Conservation (phyloP, 1,284 basidiomycete species). For the Puccinia triticina region DNA sequence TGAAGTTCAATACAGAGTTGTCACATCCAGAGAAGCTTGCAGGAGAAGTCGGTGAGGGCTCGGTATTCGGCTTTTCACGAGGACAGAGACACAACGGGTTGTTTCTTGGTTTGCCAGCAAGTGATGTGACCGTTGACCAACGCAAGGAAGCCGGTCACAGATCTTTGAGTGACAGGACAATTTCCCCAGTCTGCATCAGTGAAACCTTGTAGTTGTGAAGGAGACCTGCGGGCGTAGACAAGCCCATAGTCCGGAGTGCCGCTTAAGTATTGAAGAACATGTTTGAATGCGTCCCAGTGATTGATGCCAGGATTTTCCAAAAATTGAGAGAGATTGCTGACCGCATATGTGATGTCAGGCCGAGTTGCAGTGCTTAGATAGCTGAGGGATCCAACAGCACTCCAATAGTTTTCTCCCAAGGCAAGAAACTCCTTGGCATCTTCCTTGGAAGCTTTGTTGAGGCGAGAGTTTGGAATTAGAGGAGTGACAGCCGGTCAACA, state of each 20-base stretch:
- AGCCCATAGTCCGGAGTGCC: background rate
- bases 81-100: slow-evolving; percentile 9
- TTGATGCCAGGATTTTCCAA: background rate
- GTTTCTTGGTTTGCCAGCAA: slow-evolving; percentile 13
- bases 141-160: background rate
- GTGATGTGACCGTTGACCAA: background rate
- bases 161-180: background rate
- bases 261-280: slow-evolving; percentile 7
- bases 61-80: background rate
- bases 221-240: background rate
- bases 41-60: background rate
- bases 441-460: background rate
- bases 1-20: background rate
- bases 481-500: background rate
- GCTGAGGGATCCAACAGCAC: too few relatives aligned
- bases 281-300: slow-evolving; percentile 6
- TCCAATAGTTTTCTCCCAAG: background rate
- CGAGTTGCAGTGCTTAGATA: too few relatives aligned
- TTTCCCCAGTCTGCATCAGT: too few relatives aligned
- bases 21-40: background rate
- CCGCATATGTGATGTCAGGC: too few relatives aligned
- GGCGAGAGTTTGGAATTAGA: background rate
- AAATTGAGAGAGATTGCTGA: slow-evolving; percentile 26
- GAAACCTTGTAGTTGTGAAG: background rate
- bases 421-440: background rate